phyloP scores from a whole-genome alignment of 208 protist genomes.

The Naegleria gruberi region DNA sequence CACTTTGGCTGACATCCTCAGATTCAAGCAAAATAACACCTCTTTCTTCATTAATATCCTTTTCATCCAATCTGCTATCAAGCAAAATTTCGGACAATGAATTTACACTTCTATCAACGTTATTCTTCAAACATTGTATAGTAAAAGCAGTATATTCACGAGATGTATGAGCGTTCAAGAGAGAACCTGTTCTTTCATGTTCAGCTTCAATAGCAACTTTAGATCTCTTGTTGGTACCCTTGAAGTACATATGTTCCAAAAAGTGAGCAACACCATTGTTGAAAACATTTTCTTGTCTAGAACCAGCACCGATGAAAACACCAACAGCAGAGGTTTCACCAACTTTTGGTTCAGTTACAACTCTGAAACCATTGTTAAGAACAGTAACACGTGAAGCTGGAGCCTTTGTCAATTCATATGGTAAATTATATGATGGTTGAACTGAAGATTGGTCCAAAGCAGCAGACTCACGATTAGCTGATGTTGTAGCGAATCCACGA shows the following conservation, averaged over 20 bases:
- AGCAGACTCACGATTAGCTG: not conserved
- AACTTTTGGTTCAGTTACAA: constrained; percentile 82
- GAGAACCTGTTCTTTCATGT: constrained; percentile 90
- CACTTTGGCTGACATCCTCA: constrained; percentile 83
- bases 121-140: constrained; percentile 82
- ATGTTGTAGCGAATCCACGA: not conserved
- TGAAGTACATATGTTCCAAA: constrained; percentile 98
- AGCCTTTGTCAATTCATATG: constrained; percentile 38
- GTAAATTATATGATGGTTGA: not conserved
- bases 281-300: constrained; percentile 84
- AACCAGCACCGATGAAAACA: constrained; percentile 94
- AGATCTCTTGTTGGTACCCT: constrained; percentile 82
- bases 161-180: constrained; percentile 97
- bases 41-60: constrained; percentile 82
- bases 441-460: not conserved
- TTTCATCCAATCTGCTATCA: constrained; percentile 67
- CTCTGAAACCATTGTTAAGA: constrained; percentile 87
- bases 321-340: constrained; percentile 87
- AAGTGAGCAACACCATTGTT: constrained; percentile 97
- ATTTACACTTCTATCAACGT: constrained; percentile 83
- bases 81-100: constrained; percentile 92
- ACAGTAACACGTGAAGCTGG: constrained; percentile 74
- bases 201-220: constrained; percentile 76
- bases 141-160: constrained; percentile 94
- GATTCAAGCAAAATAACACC: constrained; percentile 89